Percentiles rank a stretch among this genome's conserved stretches.
phyloP scores from a whole-genome alignment of 495 filamentous ascomycete genomes.

The Talaromyces wortmannii region DNA sequence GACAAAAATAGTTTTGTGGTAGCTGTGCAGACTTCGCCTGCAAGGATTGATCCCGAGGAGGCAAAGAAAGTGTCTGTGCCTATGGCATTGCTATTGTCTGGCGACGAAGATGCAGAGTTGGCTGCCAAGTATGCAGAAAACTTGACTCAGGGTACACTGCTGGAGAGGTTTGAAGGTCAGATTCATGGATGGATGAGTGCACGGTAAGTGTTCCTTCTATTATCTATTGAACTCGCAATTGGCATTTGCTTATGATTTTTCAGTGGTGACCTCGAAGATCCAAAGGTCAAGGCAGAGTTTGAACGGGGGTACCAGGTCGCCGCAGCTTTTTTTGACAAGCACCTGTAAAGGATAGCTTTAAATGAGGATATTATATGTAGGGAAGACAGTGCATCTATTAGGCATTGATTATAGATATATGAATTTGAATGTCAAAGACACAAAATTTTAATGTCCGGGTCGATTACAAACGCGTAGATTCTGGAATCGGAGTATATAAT shows the following conservation, averaged over 20 bases:
- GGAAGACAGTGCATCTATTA: neutral
- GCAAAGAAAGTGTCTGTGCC: conserved; percentile 20
- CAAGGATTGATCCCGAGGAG: conserved; percentile 11
- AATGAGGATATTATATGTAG: neutral
- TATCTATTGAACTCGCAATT: neutral
- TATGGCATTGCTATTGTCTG: conserved; percentile 44
- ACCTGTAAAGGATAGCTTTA: conserved; percentile 42
- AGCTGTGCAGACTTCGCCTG: conserved; percentile 11
- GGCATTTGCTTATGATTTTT: neutral
- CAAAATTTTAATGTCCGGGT: too few species aligned
- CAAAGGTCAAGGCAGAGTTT: conserved; percentile 65
- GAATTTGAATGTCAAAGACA: too few species aligned
- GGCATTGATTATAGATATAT: too few species aligned
- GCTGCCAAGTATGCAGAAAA: conserved; percentile 65
- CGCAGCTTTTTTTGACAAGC: conserved; percentile 66
- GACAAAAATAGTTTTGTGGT: conserved; percentile 7
- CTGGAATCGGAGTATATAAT: too few species aligned
- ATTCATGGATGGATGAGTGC: conserved; percentile 92
- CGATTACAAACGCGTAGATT: too few species aligned
- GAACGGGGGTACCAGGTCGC: conserved; percentile 71
- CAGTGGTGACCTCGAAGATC: conserved; percentile 54
- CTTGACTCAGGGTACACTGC: conserved; percentile 54
- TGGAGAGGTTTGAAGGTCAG: conserved; percentile 75
- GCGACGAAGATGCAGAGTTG: conserved; percentile 57
- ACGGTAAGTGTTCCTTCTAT: conserved; percentile 22